Base-by-base conservation (phyloP, 768 basidiomycete species). In the Termitomyces heimii region DNA sequence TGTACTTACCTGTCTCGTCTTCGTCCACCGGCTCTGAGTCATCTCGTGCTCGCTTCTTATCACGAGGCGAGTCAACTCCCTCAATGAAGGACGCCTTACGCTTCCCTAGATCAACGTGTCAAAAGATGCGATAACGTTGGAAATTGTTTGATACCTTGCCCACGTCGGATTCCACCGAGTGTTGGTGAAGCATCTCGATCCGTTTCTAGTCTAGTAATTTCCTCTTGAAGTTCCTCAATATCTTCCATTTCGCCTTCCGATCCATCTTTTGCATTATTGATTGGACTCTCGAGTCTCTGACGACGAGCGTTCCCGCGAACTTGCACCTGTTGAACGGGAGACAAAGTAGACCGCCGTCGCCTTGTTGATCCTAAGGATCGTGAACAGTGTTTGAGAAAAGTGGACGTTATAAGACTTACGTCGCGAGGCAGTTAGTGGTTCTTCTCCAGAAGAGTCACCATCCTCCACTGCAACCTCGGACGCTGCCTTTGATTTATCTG, bases 11-110 rank as follows among this genome's bases (percentile, higher is more conserved):
- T 64, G 76, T 72, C 31, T 88, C 88, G 34, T 86, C 86, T 40
- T 87, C 87, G 5, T 86, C 85, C 1, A 74, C 74, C 10, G 82
- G 80, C 63, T 86, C 85, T 0, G 86, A 88, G 28, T 85, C 85
- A 62, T 87, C 87, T n/a, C 88, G 76, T 4, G 67, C 49, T 43
- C 83, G 77, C 68, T 89, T 88, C 56, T 70, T 77, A 18, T 84
- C 82, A 22, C 79, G 78, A 18, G 73, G 73, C 45, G 75, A 70
- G 64, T 80, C 78, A 14, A 70, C 58, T n/a, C 66, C 69, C 56
- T 82, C 85, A 18, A 75, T 62, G 43, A 82, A 76, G 4, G 82
- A 82, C 2, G 80, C 80, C 63, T 87, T 88, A 28, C 88, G 83
- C 72, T 89, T 89, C 32, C 76, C 86, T 85, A 65, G 8, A 9